Conservation (phyloP, 225 moss, liverwort and hornwort species). For the Marchantia paleacea region DNA sequence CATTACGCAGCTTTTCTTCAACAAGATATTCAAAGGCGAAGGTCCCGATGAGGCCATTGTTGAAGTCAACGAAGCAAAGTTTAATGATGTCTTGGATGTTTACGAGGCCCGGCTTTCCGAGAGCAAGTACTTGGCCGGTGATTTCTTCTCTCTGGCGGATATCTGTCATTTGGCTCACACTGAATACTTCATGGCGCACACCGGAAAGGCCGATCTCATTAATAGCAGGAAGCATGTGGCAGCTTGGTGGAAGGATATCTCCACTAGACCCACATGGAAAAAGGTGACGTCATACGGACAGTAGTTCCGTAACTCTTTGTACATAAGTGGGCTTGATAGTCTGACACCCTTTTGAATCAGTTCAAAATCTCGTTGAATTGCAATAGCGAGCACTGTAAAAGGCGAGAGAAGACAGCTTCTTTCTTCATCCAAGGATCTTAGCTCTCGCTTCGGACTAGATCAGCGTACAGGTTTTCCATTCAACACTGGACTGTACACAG, state of each 20-base stretch:
- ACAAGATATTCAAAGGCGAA: not conserved
- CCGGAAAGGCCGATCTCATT: not conserved
- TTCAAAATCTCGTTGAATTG: no score
- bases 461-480: no score
- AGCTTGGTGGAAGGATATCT: constrained; percentile 33
- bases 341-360: no score
- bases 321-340: no score
- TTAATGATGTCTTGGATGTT: constrained; percentile 23
- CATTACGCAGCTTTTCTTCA: not conserved
- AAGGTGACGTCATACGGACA: constrained; percentile 12
- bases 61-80: not conserved
- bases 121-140: constrained; percentile 39
- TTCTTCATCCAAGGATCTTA: no score
- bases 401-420: no score
- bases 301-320: not conserved
- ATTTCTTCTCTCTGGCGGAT: constrained; percentile 34
- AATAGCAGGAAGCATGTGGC: constrained; percentile 20
- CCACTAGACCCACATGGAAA: constrained; percentile 23
- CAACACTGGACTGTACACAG: no score
- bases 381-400: no score
- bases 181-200: not conserved
- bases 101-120: constrained; percentile 32
- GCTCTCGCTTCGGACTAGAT: no score
- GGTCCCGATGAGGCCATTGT: constrained; percentile 11
- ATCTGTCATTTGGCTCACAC: constrained; percentile 8